Evolutionary conservation across 371 early-diverging fungal genomes (phyloP).

Genomic region (Mortierella sp.): DNA sequence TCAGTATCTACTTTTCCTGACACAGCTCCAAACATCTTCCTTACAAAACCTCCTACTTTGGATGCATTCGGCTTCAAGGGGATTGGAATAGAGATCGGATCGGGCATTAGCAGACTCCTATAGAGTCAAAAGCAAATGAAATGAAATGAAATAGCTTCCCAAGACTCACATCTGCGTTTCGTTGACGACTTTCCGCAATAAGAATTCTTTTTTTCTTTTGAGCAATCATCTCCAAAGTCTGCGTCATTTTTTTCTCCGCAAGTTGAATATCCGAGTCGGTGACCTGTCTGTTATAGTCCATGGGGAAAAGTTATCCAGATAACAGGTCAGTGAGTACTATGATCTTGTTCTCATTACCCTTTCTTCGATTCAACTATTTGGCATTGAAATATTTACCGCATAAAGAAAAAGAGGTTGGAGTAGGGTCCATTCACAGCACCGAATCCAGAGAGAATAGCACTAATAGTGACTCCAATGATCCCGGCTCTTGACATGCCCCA

Average conservation of each 20-base stretch:
- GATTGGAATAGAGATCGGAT: not conserved
- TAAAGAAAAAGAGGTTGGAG: conserved; percentile 71
- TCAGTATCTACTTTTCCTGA: conserved; percentile 40
- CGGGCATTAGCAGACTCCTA: not conserved
- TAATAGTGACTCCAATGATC: conserved; percentile 90
- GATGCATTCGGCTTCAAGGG: conserved; percentile 40
- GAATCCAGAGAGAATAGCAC: conserved; percentile 93
- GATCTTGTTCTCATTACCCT: too few species aligned
- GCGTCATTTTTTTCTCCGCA: conserved; percentile 68
- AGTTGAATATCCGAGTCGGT: conserved; percentile 63
- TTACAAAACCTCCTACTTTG: conserved; percentile 55
- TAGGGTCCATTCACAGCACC: conserved; percentile 94
- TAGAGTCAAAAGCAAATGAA: not conserved
- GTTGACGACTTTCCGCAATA: conserved; percentile 49
- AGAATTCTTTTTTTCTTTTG: conserved; percentile 69
- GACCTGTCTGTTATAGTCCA: conserved; percentile 53
- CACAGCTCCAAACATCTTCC: conserved; percentile 53
- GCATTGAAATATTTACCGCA: too few species aligned
- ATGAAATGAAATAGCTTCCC: not conserved
- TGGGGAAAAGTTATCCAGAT: not conserved
- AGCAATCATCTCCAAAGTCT: conserved; percentile 67
- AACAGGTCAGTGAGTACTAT: not conserved
- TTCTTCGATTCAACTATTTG: too few species aligned
- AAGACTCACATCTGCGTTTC: conserved; percentile 44
- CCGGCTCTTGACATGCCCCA: conserved; percentile 82